These are phyloP conservation scores for Setomelanomma holmii DNA, from an alignment of 2,329 filamentous ascomycete species.

Conservation along the genomic window DNA sequence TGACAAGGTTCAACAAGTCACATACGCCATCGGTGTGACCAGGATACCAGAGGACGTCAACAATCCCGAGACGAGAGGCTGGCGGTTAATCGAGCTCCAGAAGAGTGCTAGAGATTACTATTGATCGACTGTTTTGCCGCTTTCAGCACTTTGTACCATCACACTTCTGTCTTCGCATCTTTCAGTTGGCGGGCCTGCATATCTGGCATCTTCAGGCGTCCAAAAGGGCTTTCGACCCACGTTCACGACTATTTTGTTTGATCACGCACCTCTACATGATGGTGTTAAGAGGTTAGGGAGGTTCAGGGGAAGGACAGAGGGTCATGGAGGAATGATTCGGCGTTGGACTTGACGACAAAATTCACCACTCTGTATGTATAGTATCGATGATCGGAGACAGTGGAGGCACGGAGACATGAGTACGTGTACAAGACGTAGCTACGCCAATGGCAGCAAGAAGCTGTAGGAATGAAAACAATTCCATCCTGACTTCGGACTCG, in stretches of 20 bases:
- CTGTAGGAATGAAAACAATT: not conserved
- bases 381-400: slow-evolving; percentile 13
- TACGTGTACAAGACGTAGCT: slow-evolving; percentile 5
- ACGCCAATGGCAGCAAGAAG: slow-evolving; percentile 3
- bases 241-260: slow-evolving; percentile 11
- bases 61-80: slow-evolving; percentile 95
- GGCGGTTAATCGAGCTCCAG: slow-evolving; percentile 97
- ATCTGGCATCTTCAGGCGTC: slow-evolving; percentile 42
- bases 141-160: slow-evolving; percentile 1
- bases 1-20: slow-evolving; percentile 97
- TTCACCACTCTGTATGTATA: slow-evolving; percentile 41
- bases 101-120: slow-evolving; percentile 95
- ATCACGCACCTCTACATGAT: slow-evolving; percentile 6
- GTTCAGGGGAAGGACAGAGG: slow-evolving; percentile 23
- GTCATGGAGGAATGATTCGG: slow-evolving; percentile 13
- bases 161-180: slow-evolving; percentile 15
- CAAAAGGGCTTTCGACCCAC: slow-evolving; percentile 33
- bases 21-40: slow-evolving; percentile 96
- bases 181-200: slow-evolving; percentile 18
- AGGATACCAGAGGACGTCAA: slow-evolving; percentile 92
- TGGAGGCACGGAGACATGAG: slow-evolving; percentile 6
- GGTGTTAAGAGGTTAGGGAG: slow-evolving; percentile 5
- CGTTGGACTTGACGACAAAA: slow-evolving; percentile 28
- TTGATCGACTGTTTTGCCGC: slow-evolving; percentile 51
- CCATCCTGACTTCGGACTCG: not conserved